Percentiles rank a stretch among this genome's conserved stretches.
These are phyloP conservation scores for Wickerhamiella sorbophila DNA, from an alignment of 805 yeast genomes.

Conservation along the genomic window DNA sequence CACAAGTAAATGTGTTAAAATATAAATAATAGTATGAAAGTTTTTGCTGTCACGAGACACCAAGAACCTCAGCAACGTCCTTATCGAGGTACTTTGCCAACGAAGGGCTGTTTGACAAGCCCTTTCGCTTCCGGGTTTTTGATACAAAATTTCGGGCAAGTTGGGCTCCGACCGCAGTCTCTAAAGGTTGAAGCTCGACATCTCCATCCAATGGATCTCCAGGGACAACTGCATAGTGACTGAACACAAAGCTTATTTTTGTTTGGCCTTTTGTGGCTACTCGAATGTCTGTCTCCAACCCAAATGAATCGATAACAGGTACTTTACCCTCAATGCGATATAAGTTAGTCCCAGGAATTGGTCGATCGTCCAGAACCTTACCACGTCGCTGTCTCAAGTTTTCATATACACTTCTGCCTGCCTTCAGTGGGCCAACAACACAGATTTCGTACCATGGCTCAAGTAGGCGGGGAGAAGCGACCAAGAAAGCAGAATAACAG, in stretches of 20 bases:
- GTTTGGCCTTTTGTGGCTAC: constrained; percentile 69
- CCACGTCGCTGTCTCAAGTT: constrained; percentile 61
- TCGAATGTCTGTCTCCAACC: constrained; percentile 76
- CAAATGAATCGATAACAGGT: constrained; percentile 85
- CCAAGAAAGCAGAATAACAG: constrained; percentile 62
- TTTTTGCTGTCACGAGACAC: neutral
- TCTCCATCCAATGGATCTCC: constrained; percentile 79
- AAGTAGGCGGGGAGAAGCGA: constrained; percentile 63
- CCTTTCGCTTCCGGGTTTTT: constrained; percentile 82
- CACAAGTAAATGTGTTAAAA: constrained; percentile 5
- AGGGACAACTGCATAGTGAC: constrained; percentile 65
- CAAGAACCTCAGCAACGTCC: constrained; percentile 39
- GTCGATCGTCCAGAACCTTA: constrained; percentile 29
- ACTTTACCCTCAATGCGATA: constrained; percentile 45
- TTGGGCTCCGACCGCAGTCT: constrained; percentile 55
- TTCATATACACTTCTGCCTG: constrained; percentile 36
- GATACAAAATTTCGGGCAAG: constrained; percentile 79
- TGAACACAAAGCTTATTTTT: constrained; percentile 48
- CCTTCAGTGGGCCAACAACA: constrained; percentile 38
- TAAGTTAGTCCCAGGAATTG: constrained; percentile 63
- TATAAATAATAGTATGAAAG: constrained; percentile 6
- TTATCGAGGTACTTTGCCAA: constrained; percentile 53
- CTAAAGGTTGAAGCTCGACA: constrained; percentile 48
- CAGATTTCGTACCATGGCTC: constrained; percentile 66
- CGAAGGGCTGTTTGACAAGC: constrained; percentile 58